Base-by-base conservation (phyloP, 1,284 basidiomycete genomes). In the Sanguinoderma infundibulare region DNA sequence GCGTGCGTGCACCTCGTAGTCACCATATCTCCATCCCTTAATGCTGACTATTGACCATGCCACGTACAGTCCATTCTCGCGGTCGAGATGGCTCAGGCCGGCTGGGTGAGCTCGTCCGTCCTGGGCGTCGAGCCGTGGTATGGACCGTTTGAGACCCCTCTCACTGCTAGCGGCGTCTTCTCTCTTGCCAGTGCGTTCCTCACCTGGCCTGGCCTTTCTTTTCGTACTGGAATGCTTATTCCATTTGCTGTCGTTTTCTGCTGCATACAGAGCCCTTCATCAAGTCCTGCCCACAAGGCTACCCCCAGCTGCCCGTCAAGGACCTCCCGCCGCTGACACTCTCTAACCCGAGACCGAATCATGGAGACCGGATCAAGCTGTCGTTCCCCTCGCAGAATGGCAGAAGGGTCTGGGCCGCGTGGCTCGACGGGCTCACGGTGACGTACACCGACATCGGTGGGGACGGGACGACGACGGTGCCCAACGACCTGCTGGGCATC, bases 51-150 rank as follows among this genome's bases (percentile, higher is more conserved):
- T 36, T 15, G 12, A 46, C 3, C 5, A 4, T 12, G 32, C 7
- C 28, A 20, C 22, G 17, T 36, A 3, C 32, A 80, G 53, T 65
- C 79, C 1, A 80, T 85, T 49, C 71, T 83, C 30, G 75, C 79
- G 7, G 77, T 77, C n/a, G 80, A 85, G 61, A 76, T 78, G 2
- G 80, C 81, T 36, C 84, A 85, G 36, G 75, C 80, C 2, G 73
- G 78, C 0, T 88, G 85, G 85, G 74, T 87, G 32, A 72, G 77
- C 49, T 79, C 82, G 0, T 77, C 84, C 5, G 81, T 84, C 36
- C 73, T 76, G 50, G 76, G 81, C 61, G 71, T 73, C 8, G 74
- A 81, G 26, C 79, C 83, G 0, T 89, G 86, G 87, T 82, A 81
- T 57, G 81, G 82, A 1, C 74, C 84, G 7, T 83, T 84, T 69